Base-by-base conservation (phyloP, 2,329 filamentous ascomycete species). In the Paraphaeosphaeria minitans region DNA sequence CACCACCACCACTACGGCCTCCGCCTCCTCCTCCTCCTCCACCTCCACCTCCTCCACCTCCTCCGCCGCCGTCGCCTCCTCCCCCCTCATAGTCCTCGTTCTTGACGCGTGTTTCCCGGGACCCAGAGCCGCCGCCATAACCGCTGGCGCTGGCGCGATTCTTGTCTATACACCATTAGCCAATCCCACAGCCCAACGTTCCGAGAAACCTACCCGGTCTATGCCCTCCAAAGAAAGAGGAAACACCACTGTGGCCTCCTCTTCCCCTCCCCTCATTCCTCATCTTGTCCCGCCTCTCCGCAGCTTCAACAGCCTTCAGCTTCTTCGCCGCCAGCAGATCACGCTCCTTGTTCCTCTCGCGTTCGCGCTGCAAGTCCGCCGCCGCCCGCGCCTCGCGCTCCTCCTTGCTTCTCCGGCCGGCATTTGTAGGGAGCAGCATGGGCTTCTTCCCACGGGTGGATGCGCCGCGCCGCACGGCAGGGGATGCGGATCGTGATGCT, bases 351-450 rank as follows among this genome's bases (percentile, higher is more conserved):
- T 73, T 72, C 55, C 78, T 73, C 48, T 75, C 73, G 22, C 70
- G 67, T 52, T 78, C 76, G 41, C 78, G 72, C 51, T 77, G 77
- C 24, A 72, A 65, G 39, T 74, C 74, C 46, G 75, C 75, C 39
- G 78, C 75, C 57, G 78, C 77, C 24, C 78, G 68, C 50, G 80
- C 78, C 31, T 78, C 79, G 57, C 80, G 73, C 47, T 78, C 77
- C 43, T 78, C 75, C 60, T 80, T 79, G 59, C 78, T 81, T 55
- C 80, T 68, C 53, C 80, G 73, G 13, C 78, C 79, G 16, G 73
- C 77, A 57, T 79, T 80, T 39, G 76, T 78, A 4, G 80, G 80
- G 52, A 75, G 72, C 8, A 31, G 62, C 56, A n/a, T 27, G 3
- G 66, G 63, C 51, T 70, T 70, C 55, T 73, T 77, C 27, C 73